Conservation (phyloP, 2,329 filamentous ascomycete species). For the Grosmannia serpens region DNA sequence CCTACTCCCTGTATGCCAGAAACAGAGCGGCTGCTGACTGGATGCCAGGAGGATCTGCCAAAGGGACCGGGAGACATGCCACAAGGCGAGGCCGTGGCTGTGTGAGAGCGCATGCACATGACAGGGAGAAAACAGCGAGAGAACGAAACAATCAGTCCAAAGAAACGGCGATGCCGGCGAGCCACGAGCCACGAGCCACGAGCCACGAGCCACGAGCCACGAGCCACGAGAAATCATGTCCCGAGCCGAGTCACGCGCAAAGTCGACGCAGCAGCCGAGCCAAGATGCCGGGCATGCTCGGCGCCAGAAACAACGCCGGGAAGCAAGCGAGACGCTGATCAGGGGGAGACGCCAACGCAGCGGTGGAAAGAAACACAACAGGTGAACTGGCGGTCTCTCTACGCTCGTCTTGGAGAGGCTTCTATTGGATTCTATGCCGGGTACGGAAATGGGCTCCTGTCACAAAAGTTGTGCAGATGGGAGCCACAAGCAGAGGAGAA, state of each 20-base stretch:
- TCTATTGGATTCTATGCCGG: neutral
- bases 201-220: neutral
- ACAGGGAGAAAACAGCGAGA: neutral
- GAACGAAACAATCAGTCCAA: neutral
- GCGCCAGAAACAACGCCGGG: too few species aligned
- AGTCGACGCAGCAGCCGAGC: too few species aligned
- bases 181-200: neutral
- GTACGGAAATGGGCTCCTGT: too few species aligned
- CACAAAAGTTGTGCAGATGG: too few species aligned
- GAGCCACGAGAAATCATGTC: neutral
- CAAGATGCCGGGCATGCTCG: too few species aligned
- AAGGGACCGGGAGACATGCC: neutral
- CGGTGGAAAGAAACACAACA: too few species aligned
- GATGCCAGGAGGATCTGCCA: conserved; percentile 5
- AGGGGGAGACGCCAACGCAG: too few species aligned
- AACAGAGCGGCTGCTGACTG: neutral
- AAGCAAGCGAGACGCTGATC: too few species aligned
- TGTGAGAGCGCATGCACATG: neutral
- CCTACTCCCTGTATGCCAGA: neutral
- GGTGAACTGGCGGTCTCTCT: too few species aligned
- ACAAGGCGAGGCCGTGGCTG: conserved; percentile 3
- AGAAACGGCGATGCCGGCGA: neutral
- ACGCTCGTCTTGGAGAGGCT: too few species aligned
- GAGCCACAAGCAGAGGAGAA: neutral
- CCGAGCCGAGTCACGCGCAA: neutral